Evolutionary conservation across 495 filamentous ascomycete species (phyloP), one percentile per base, ranked within the genome.

Genomic region (Ramalina peruviana): DNA sequence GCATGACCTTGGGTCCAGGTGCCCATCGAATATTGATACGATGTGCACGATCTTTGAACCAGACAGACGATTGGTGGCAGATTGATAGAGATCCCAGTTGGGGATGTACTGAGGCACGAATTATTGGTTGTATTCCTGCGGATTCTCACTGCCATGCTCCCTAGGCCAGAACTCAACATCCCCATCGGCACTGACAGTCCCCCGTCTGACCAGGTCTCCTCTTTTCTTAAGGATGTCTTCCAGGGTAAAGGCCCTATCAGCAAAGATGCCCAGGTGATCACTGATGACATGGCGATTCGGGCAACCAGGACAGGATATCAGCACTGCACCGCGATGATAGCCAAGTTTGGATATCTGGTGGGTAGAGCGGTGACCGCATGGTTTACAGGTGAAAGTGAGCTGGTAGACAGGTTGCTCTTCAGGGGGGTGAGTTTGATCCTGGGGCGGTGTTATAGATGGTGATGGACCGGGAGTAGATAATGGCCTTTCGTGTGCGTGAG

Each of bases 371-470:
- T 72, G 59, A 10, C 62, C 64, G 70, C 92, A 99, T 20, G 87
- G 87, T 49, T 79, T 81, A 76, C 92, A 99, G 53, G 93, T 99
- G 62, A 99, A 95, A 11, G 77, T 81, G 23, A 97, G 70, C 43
- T 83, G 70, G 67, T 97, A 98, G 36, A 80, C 73, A 16, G 87
- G 85, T 51, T 82, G 74, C 36, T 73, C 64, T 36, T 63, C 65
- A 38, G 64, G 61, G 21, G 68, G 68, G 3, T 30, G 21, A 47
- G 0, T n/a, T 7, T 5, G 23, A 59, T 49, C 26, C 53, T 45
- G 54, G 63, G 68, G 36, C 58, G 59, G 51, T 59, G 61, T 25
- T 49, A 60, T 43, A 61, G 60, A 44, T 61, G 58, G 13, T 55
- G 46, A 33, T 33, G 7, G 30, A 33, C 3, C 9, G 6, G 30